Evolutionary conservation across 345 rosid genomes (phyloP).

Genomic region (Microthlaspi erraticum): DNA sequence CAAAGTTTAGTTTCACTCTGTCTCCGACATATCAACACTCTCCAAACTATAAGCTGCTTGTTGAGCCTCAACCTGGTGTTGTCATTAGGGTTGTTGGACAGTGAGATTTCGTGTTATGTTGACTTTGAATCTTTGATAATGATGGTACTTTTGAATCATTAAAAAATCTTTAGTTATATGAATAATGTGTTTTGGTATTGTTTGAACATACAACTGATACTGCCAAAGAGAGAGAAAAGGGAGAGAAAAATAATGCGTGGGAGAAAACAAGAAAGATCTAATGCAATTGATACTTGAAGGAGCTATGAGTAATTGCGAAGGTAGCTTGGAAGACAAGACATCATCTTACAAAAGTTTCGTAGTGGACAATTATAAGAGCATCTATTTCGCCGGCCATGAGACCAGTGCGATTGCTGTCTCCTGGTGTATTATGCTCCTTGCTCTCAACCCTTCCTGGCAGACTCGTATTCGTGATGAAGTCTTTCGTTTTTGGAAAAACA

Average conservation of each 20-base stretch:
- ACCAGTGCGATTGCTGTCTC: constrained; percentile 76
- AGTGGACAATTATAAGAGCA: constrained; percentile 84
- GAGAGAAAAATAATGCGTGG: constrained; percentile 49
- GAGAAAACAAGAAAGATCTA: constrained; percentile 57
- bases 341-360: constrained; percentile 62
- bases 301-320: constrained; percentile 45
- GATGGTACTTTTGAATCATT: no score
- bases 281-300: constrained; percentile 74
- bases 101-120: constrained; percentile 7
- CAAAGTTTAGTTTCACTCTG: constrained; percentile 63
- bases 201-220: no score
- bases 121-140: neutral
- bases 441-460: constrained; percentile 81
- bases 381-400: constrained; percentile 86
- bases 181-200: neutral
- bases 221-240: no score
- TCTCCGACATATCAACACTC: constrained; percentile 71
- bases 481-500: constrained; percentile 47
- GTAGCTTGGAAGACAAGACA: constrained; percentile 44
- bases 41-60: constrained; percentile 69
- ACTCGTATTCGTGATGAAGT: constrained; percentile 60
- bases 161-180: no score
- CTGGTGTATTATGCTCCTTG: constrained; percentile 88
- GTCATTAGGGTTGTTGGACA: constrained; percentile 40
- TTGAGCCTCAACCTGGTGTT: constrained; percentile 76